Percentiles rank a stretch among this genome's conserved stretches.
phyloP scores from a whole-genome alignment of 257 asterid genomes.

The Avicennia marina region DNA sequence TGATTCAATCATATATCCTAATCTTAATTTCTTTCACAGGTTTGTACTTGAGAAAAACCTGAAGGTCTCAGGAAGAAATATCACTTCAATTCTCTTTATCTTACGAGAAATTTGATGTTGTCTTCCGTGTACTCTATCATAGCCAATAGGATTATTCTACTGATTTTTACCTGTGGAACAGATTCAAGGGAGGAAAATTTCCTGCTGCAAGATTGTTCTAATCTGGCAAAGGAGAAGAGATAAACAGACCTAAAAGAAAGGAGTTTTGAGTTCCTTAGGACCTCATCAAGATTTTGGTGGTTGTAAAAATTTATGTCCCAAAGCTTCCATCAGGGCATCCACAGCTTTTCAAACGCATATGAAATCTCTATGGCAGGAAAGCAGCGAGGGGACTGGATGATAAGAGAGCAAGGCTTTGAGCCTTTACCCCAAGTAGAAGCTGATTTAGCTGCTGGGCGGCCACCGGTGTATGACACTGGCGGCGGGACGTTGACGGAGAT shows the following conservation, averaged over 20 bases:
- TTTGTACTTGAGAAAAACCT: neutral
- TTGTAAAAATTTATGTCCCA: constrained; percentile 22
- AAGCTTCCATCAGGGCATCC: constrained; percentile 22
- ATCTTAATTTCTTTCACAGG: constrained; percentile 14
- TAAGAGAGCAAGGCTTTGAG: constrained; percentile 37
- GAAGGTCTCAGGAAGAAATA: no score
- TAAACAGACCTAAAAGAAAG: constrained; percentile 4
- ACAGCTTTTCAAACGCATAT: constrained; percentile 37
- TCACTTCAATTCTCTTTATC: no score
- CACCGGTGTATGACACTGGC: constrained; percentile 4
- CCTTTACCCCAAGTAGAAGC: constrained; percentile 5
- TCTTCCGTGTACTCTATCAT: no score
- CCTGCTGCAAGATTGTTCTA: no score
- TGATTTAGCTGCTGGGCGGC: constrained; percentile 16
- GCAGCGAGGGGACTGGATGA: constrained; percentile 26
- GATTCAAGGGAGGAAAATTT: no score
- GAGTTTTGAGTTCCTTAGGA: neutral
- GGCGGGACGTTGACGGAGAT: constrained; percentile 57
- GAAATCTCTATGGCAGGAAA: constrained; percentile 32
- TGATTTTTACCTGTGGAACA: no score
- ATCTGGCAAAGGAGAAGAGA: no score
- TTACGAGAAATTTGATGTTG: no score
- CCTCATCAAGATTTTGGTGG: constrained; percentile 11
- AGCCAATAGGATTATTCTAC: no score
- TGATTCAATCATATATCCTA: no score